A percentile compares a stretch with the other conserved stretches of the same genome.
Evolutionary conservation across 306 rosid genomes (phyloP).

Genomic region (Dryas alaskensis): DNA sequence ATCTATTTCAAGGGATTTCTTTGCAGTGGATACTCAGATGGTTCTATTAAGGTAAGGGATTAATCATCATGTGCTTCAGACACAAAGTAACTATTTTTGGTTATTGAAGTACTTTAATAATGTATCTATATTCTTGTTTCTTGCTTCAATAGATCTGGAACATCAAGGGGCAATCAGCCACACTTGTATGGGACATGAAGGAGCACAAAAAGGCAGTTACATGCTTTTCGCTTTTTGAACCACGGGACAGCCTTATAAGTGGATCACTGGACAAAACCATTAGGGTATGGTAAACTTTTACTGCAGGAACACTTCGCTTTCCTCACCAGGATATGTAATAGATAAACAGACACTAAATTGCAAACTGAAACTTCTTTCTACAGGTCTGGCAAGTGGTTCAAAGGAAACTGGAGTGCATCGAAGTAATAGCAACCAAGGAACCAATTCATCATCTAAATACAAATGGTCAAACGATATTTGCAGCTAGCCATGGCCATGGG

Average conservation of each 20-base stretch:
- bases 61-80: not conserved
- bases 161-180: slow-evolving; percentile 64
- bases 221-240: slow-evolving; percentile 59
- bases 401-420: slow-evolving; percentile 62
- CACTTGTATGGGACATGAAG: slow-evolving; percentile 70
- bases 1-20: slow-evolving; percentile 75
- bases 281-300: slow-evolving; percentile 43
- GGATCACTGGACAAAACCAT: slow-evolving; percentile 77
- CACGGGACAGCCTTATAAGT: slow-evolving; percentile 65
- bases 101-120: not conserved
- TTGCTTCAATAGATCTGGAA: slow-evolving; percentile 59
- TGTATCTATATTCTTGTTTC: not conserved
- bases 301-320: not conserved
- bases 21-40: slow-evolving; percentile 74
- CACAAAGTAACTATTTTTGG: not conserved
- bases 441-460: slow-evolving; percentile 50
- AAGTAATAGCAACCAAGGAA: slow-evolving; percentile 60
- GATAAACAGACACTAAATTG: not conserved
- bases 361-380: slow-evolving; percentile 23
- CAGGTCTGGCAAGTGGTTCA: slow-evolving; percentile 75
- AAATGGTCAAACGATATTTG: slow-evolving; percentile 47
- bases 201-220: slow-evolving; percentile 69
- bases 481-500: slow-evolving; percentile 44
- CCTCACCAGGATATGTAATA: not conserved
- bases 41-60: slow-evolving; percentile 62